Conservation (phyloP, 2,329 filamentous ascomycete species). For the Trichoderma semiorbis region DNA sequence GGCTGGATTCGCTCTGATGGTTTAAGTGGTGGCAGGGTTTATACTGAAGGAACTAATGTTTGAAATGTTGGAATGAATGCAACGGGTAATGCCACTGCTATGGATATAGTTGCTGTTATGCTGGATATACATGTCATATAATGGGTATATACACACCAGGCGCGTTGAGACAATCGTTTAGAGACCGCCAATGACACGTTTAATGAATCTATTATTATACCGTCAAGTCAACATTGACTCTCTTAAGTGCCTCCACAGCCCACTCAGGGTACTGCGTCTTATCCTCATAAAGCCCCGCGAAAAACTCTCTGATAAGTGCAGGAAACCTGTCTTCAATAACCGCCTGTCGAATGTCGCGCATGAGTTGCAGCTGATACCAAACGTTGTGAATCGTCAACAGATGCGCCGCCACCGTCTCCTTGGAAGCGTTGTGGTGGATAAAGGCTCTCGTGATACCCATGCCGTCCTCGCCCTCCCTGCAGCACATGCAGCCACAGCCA, state of each 20-base stretch:
- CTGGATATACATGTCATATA: background rate
- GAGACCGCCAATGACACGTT: background rate
- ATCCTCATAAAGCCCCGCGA: conserved; percentile 62
- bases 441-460: conserved; percentile 84
- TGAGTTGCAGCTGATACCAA: conserved; percentile 83
- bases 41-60: background rate
- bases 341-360: conserved; percentile 69
- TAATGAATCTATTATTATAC: conserved; percentile 17
- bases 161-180: background rate
- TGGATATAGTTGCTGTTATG: background rate
- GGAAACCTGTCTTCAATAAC: conserved; percentile 82
- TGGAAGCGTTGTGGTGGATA: conserved; percentile 85
- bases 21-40: background rate
- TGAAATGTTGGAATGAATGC: background rate
- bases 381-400: conserved; percentile 93
- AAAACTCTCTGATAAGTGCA: conserved; percentile 73
- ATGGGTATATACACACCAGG: background rate
- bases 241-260: conserved; percentile 74
- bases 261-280: conserved; percentile 72
- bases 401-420: conserved; percentile 88
- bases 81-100: background rate
- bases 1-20: background rate
- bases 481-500: conserved; percentile 77
- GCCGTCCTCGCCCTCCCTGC: conserved; percentile 64
- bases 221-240: conserved; percentile 69